Evolutionary conservation across 371 early-diverging fungal species (phyloP), one percentile per base, ranked within the genome.

Genomic region (Mortierella sp.): DNA sequence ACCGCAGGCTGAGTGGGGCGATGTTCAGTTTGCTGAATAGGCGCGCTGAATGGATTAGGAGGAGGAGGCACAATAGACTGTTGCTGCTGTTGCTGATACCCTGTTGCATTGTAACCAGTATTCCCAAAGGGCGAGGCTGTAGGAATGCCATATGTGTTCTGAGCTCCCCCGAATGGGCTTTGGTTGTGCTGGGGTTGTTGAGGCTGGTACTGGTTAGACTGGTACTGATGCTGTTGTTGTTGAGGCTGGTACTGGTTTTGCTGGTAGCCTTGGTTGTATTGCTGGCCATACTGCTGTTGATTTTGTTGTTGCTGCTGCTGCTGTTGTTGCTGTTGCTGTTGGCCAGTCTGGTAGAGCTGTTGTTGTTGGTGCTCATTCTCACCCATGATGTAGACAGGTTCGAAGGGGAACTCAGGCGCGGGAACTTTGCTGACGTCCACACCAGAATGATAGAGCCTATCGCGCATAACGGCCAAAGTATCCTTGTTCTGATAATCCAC

Each of bases 381-480:
- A 31, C 51, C 75, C 37, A 68, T 83, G 45, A 94, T 83, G 45
- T 83, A 83, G 26, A 85, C 67, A n/a, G 79, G 61, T 64, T 87
- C 89, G 73, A 92, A 95, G 40, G 94, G 93, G 77, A 92, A 89
- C 26, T 70, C 64, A 3, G 96, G 94, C 12, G 84, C 85, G 1
- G 78, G 85, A 6, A 77, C 64, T 45, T 83, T 83, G 55, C 86
- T 84, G 22, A 85, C 85, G 45, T 86, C 84, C 1, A 84, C 84
- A 26, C 89, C 91, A 19, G 91, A 90, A 58, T 88, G 83, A 70
- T 88, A 94, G 17, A 97, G 80, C 40, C 94, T 87, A 77, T 97
- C 93, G 70, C 92, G 92, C 55, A 96, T 85, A 40, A 92, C 84
- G 9, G 92, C 85, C 31, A 95, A 70, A 3, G 84, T 83, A 66